phyloP scores from a whole-genome alignment of 352 stramenopile species.

The Phytophthora hybrid region DNA sequence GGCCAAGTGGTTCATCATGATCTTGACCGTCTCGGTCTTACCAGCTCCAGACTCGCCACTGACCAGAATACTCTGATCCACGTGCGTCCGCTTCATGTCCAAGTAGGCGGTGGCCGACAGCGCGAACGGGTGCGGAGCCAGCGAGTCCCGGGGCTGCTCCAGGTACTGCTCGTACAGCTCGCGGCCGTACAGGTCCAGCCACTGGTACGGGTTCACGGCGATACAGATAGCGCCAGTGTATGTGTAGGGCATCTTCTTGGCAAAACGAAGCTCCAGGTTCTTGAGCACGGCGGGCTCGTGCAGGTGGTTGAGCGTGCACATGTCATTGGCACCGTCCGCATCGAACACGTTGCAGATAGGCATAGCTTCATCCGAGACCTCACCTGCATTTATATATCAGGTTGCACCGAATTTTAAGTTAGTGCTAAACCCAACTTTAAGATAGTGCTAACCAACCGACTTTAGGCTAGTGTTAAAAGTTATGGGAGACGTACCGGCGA shows the following conservation, averaged over 20 bases:
- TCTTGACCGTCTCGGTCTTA: slow-evolving; percentile 97
- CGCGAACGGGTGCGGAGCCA: slow-evolving; percentile 76
- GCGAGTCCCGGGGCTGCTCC: slow-evolving; percentile 56
- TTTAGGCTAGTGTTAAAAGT: neutral
- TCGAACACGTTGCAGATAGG: slow-evolving; percentile 87
- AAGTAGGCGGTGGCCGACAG: slow-evolving; percentile 73
- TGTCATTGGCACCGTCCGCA: slow-evolving; percentile 71
- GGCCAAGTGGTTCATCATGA: slow-evolving; percentile 89
- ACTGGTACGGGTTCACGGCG: slow-evolving; percentile 85
- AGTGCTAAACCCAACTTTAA: slow-evolving; percentile 1
- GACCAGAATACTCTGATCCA: slow-evolving; percentile 91
- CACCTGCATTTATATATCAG: slow-evolving; percentile 33
- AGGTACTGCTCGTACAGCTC: slow-evolving; percentile 76
- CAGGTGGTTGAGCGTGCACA: slow-evolving; percentile 84
- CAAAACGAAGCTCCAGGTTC: slow-evolving; percentile 80
- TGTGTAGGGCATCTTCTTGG: slow-evolving; percentile 77
- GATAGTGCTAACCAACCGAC: neutral
- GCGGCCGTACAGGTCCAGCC: slow-evolving; percentile 78
- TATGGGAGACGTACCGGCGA: slow-evolving; percentile 36
- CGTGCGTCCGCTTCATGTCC: slow-evolving; percentile 76
- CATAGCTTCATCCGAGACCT: slow-evolving; percentile 82
- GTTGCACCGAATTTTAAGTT: neutral
- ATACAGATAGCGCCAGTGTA: slow-evolving; percentile 87
- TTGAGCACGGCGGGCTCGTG: slow-evolving; percentile 82
- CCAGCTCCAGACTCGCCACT: slow-evolving; percentile 89